These are phyloP conservation scores for Bremia lactucae DNA, from an alignment of 352 stramenopile genomes.

Conservation along the genomic window DNA sequence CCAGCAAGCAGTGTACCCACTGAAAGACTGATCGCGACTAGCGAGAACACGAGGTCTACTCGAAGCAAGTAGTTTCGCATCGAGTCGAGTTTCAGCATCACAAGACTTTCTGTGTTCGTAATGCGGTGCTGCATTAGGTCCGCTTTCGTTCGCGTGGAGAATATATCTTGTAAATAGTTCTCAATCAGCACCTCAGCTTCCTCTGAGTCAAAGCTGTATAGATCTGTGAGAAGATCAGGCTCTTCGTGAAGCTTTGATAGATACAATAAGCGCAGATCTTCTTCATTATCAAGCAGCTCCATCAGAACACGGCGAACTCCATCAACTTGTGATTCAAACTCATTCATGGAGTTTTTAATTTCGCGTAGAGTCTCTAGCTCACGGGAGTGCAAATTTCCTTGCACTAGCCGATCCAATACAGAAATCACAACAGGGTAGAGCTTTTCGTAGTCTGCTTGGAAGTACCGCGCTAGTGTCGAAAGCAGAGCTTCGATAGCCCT, in stretches of 20 bases:
- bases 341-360: slow-evolving; percentile 53
- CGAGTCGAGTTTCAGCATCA: slow-evolving; percentile 59
- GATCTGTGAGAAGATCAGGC: slow-evolving; percentile 21
- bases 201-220: slow-evolving; percentile 54
- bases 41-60: slow-evolving; percentile 23
- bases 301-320: slow-evolving; percentile 39
- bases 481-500: slow-evolving; percentile 31
- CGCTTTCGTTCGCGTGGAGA: slow-evolving; percentile 51
- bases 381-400: slow-evolving; percentile 22
- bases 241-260: slow-evolving; percentile 45
- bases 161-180: slow-evolving; percentile 68
- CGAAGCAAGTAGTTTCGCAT: slow-evolving; percentile 53
- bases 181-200: slow-evolving; percentile 53
- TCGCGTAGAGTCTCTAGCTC: slow-evolving; percentile 39
- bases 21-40: slow-evolving; percentile 24
- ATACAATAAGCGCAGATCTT: slow-evolving; percentile 41
- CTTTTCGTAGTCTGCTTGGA: slow-evolving; percentile 30
- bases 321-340: slow-evolving; percentile 48
- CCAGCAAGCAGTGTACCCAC: slow-evolving; percentile 22
- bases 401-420: slow-evolving; percentile 34
- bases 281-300: slow-evolving; percentile 50
- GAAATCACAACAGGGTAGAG: slow-evolving; percentile 22
- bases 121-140: slow-evolving; percentile 52
- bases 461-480: slow-evolving; percentile 29
- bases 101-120: slow-evolving; percentile 50